Conservation (phyloP, 1,284 basidiomycete genomes). For the Microbotryum violaceum region DNA sequence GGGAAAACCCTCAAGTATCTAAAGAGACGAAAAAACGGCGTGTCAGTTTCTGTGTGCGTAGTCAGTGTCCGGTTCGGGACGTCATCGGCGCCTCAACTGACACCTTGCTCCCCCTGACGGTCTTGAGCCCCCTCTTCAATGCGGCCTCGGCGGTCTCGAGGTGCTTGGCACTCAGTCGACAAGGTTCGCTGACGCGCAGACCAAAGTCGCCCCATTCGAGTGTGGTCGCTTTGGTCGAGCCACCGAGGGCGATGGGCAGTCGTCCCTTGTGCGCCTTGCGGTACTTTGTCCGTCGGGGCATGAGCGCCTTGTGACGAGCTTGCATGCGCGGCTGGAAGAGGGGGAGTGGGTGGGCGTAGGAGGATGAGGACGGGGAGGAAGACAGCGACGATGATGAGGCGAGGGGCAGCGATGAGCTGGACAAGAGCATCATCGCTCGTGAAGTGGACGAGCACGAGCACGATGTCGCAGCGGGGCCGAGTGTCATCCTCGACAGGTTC, state of each 20-base stretch:
- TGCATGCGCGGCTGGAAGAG: constrained; percentile 20
- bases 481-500: background rate
- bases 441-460: constrained; percentile 1
- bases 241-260: constrained; percentile 51
- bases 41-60: too few species aligned
- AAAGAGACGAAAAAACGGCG: background rate
- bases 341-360: background rate
- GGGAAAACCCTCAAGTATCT: constrained; percentile 81
- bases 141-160: constrained; percentile 78
- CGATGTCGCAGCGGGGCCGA: background rate
- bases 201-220: constrained; percentile 88
- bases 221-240: constrained; percentile 88
- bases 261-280: constrained; percentile 36
- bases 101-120: constrained; percentile 81
- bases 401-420: background rate
- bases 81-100: constrained; percentile 1
- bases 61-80: too few species aligned
- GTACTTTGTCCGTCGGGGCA: constrained; percentile 35
- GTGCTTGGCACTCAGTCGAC: constrained; percentile 83
- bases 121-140: constrained; percentile 82
- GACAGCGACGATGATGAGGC: background rate
- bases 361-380: background rate
- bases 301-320: constrained; percentile 32
- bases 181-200: constrained; percentile 75
- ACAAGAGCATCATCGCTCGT: background rate